Evolutionary conservation across 257 asterid genomes (phyloP).

Genomic region (Ligustrum vulgare): DNA sequence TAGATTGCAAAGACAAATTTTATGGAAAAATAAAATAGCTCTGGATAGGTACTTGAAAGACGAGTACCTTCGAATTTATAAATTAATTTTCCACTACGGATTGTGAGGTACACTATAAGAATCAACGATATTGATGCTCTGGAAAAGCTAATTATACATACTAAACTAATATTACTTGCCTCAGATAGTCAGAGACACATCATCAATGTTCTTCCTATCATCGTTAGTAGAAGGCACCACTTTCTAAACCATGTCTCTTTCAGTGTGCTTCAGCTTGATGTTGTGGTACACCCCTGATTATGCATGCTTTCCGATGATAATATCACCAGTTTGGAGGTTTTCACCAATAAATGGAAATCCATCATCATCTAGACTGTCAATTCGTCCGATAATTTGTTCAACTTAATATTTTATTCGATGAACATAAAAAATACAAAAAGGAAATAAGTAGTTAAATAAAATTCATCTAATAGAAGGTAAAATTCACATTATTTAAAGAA

Average conservation of each 20-base stretch:
- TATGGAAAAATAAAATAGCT: no score
- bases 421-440: no score
- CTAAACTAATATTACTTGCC: conserved; percentile 60
- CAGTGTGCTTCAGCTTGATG: conserved; percentile 84
- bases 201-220: conserved; percentile 79
- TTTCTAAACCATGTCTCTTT: no score
- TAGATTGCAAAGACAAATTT: no score
- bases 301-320: conserved; percentile 77
- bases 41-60: no score
- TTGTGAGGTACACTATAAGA: neutral
- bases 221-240: no score
- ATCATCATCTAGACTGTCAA: conserved; percentile 89
- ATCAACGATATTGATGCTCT: conserved; percentile 7
- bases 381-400: conserved; percentile 88
- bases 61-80: no score
- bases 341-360: conserved; percentile 91
- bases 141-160: neutral
- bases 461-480: no score
- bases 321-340: conserved; percentile 81
- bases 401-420: no score
- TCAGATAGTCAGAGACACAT: conserved; percentile 73
- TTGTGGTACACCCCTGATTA: conserved; percentile 81
- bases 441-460: no score
- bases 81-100: no score
- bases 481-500: no score